These are phyloP conservation scores for Pseudogymnoascus sp. DNA, from an alignment of 2,329 filamentous ascomycete species.

Conservation along the genomic window DNA sequence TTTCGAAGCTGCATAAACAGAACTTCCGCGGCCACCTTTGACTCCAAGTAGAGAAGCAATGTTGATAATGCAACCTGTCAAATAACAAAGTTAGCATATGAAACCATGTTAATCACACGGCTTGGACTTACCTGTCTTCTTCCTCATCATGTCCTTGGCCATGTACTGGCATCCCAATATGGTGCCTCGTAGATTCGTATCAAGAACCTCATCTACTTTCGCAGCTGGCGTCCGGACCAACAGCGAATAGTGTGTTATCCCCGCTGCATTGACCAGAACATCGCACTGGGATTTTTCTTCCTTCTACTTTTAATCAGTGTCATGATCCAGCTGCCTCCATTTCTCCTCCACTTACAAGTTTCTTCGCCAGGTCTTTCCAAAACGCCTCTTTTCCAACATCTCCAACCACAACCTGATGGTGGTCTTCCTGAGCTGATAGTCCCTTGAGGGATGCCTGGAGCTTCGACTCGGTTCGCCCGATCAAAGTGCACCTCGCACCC, in stretches of 20 bases:
- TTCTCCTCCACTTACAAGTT: conserved; percentile 17
- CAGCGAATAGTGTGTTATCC: conserved; percentile 58
- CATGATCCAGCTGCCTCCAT: neutral
- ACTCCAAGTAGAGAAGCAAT: conserved; percentile 67
- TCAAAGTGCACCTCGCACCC: conserved; percentile 52
- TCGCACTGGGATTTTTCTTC: conserved; percentile 31
- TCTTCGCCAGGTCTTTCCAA: conserved; percentile 21
- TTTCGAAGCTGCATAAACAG: conserved; percentile 72
- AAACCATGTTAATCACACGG: neutral
- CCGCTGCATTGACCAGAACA: conserved; percentile 74
- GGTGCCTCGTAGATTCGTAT: conserved; percentile 63
- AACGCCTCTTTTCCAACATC: conserved; percentile 24
- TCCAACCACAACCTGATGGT: conserved; percentile 23
- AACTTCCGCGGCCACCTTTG: conserved; percentile 61
- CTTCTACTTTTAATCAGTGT: neutral
- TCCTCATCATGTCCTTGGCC: conserved; percentile 40
- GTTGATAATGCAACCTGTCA: conserved; percentile 66
- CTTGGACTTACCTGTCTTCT: conserved; percentile 24
- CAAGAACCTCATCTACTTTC: conserved; percentile 50
- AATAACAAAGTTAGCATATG: neutral
- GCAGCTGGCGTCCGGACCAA: conserved; percentile 47
- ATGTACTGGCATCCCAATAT: conserved; percentile 53
- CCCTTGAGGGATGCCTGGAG: conserved; percentile 64
- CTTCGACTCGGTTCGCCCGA: conserved; percentile 50
- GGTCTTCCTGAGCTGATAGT: conserved; percentile 9